Base-by-base conservation (phyloP, 116 monocot species). In the Zostera marina region DNA sequence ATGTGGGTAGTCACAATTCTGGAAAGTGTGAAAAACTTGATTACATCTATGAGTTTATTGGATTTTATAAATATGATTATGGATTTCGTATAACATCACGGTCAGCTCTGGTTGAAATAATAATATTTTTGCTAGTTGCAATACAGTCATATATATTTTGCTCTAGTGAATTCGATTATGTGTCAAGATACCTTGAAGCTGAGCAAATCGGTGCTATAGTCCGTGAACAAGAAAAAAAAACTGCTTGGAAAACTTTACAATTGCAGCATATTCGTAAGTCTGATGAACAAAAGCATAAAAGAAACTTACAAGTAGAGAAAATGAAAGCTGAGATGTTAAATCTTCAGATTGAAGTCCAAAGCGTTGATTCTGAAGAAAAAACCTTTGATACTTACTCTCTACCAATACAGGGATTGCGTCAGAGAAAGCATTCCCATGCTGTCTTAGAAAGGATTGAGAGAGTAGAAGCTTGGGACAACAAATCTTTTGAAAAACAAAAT, bases 291-390 rank as follows among this genome's bases (percentile, higher is more conserved):
- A 85, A 82, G 68, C 76, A 39, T 22, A 69, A 78, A 8, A 72
- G 96, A 7, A 89, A 96, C 56, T 52, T 78, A 58, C 90, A 96
- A 78, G 96, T 96, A 23, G 96, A 96, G 62, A 96, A 86, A 72
- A 96, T 89, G 80, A 96, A 96, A 73, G 71, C 96, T 49, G 90
- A 96, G 74, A 85, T 96, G 86, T 70, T 89, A 13, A 85, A 96
- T 81, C 72, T 96, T 64, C 86, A 88, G 68, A 73, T 49, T 52
- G 80, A 96, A 53, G 82, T 96, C 9, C 72, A 81, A 13, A 78
- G 76, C 52, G 75, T 80, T 66, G 83, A 72, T 60, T 70, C 80
- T 22, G 56, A 60, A 41, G 42, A 53, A 5, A 69, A 78, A 47
- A 55, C 70, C 52, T 42, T 58, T 20, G 62, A 58, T 42, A 59